Percentiles rank a stretch among this genome's conserved stretches.
These are phyloP conservation scores for Setaria italica DNA, from an alignment of 202 grass and related monocot genomes.

Conservation along the genomic window DNA sequence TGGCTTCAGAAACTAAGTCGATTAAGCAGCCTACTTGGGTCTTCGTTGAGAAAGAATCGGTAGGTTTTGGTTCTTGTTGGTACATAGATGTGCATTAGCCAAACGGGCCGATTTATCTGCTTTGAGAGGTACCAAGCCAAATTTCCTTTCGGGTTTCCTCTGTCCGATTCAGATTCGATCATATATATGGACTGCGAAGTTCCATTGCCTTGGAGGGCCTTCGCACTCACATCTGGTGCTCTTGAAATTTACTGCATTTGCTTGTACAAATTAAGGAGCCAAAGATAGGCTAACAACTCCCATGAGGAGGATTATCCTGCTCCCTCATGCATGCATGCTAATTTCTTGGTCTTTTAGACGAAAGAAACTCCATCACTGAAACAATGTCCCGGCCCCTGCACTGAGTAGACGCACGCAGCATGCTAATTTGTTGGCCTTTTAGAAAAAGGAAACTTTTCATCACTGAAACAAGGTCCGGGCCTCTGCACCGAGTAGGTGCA, in stretches of 20 bases:
- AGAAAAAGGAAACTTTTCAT: not conserved
- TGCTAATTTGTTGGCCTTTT: not conserved
- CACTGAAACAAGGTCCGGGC: not conserved
- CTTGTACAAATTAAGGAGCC: no score
- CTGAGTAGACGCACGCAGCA: not conserved
- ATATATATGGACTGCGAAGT: not conserved
- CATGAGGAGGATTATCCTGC: not conserved
- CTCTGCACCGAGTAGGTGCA: not conserved
- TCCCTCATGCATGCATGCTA: constrained; percentile 10
- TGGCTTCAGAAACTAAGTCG: not conserved
- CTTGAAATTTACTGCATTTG: constrained; percentile 25
- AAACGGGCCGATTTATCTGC: not conserved
- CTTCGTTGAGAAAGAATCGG: constrained; percentile 25
- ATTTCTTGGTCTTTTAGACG: not conserved
- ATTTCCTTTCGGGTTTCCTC: not conserved
- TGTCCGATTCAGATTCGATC: constrained; percentile 5
- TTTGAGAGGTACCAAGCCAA: constrained; percentile 1
- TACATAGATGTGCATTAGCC: not conserved
- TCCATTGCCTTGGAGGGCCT: constrained; percentile 5
- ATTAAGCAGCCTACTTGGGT: not conserved
- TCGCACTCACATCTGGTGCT: constrained; percentile 10
- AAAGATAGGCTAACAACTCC: not conserved
- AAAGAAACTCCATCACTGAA: not conserved
- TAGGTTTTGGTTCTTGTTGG: constrained; percentile 2
- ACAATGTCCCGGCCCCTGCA: not conserved